These are phyloP conservation scores for Piromyces finnis DNA, from an alignment of 192 early-diverging fungal species.

Conservation along the genomic window DNA sequence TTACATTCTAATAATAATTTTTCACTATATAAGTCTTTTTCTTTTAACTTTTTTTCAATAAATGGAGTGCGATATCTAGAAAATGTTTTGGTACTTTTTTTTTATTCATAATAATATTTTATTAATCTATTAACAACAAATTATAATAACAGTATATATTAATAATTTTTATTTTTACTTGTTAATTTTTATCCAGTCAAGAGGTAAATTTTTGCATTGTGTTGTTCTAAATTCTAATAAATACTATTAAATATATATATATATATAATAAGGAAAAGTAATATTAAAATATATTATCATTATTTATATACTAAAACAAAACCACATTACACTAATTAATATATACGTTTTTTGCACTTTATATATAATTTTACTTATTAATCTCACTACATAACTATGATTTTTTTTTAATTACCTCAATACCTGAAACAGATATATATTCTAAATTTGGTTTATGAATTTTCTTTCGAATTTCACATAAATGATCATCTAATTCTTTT, in stretches of 20 bases:
- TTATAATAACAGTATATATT: too few species aligned
- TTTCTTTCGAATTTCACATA: constrained; percentile 21
- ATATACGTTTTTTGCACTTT: too few species aligned
- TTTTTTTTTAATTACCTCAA: constrained; percentile 22
- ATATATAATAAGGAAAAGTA: background rate
- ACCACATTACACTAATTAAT: too few species aligned
- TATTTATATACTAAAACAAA: too few species aligned
- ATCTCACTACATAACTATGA: too few species aligned
- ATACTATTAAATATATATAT: constrained; percentile 12
- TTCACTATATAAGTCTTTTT: constrained; percentile 33
- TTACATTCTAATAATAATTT: constrained; percentile 30
- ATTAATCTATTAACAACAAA: too few species aligned
- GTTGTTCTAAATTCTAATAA: constrained; percentile 50
- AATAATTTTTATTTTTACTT: too few species aligned
- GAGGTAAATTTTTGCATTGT: constrained; percentile 33
- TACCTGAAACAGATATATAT: constrained; percentile 43
- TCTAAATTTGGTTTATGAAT: constrained; percentile 23
- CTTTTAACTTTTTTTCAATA: constrained; percentile 27
- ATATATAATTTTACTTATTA: too few species aligned
- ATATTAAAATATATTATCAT: too few species aligned
- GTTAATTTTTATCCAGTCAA: constrained; percentile 52
- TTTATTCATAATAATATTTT: too few species aligned
- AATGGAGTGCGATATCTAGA: constrained; percentile 49
- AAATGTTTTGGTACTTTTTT: constrained; percentile 28
- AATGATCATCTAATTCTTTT: constrained; percentile 24